Percentiles rank a stretch among this genome's conserved stretches.
phyloP scores from a whole-genome alignment of 2,329 filamentous ascomycete species.

The Fusarium austroafricanum region DNA sequence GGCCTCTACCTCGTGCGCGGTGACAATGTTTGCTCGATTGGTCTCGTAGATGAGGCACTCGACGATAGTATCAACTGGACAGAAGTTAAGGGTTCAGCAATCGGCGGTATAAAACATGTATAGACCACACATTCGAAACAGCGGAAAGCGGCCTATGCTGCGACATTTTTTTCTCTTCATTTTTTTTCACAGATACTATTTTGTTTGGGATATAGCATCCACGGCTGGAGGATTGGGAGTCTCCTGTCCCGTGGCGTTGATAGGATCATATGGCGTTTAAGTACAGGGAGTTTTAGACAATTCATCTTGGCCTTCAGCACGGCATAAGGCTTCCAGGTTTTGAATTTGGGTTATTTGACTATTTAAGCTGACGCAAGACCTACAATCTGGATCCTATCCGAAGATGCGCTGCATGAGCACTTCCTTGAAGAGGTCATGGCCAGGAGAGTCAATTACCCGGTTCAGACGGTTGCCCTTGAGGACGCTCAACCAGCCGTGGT shows the following conservation, averaged over 20 bases:
- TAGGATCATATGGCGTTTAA: slow-evolving; percentile 44
- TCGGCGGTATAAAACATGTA: slow-evolving; percentile 85
- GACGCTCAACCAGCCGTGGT: slow-evolving; percentile 78
- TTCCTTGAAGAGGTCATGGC: slow-evolving; percentile 72
- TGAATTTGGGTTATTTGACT: slow-evolving; percentile 26
- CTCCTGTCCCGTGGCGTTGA: slow-evolving; percentile 27
- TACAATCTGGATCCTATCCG: slow-evolving; percentile 47
- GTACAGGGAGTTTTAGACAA: slow-evolving; percentile 46
- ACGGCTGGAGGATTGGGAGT: slow-evolving; percentile 15
- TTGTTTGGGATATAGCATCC: slow-evolving; percentile 38
- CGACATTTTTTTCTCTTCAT: slow-evolving; percentile 9
- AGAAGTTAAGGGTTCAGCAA: slow-evolving; percentile 85
- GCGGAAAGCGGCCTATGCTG: slow-evolving; percentile 1
- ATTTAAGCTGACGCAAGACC: slow-evolving; percentile 29
- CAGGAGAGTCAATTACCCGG: slow-evolving; percentile 77
- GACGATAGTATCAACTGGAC: slow-evolving; percentile 94
- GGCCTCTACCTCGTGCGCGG: slow-evolving; percentile 93
- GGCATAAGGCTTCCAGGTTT: slow-evolving; percentile 29
- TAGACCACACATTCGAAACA: slow-evolving; percentile 45
- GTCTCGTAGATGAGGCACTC: slow-evolving; percentile 87
- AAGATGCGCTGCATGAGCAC: slow-evolving; percentile 76
- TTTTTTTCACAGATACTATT: slow-evolving; percentile 23
- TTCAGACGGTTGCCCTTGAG: slow-evolving; percentile 83
- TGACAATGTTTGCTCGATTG: slow-evolving; percentile 92
- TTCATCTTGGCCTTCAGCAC: slow-evolving; percentile 39